Evolutionary conservation across 805 yeast species (phyloP).

Genomic region (Sugiyamaella boreocaroliniensis): DNA sequence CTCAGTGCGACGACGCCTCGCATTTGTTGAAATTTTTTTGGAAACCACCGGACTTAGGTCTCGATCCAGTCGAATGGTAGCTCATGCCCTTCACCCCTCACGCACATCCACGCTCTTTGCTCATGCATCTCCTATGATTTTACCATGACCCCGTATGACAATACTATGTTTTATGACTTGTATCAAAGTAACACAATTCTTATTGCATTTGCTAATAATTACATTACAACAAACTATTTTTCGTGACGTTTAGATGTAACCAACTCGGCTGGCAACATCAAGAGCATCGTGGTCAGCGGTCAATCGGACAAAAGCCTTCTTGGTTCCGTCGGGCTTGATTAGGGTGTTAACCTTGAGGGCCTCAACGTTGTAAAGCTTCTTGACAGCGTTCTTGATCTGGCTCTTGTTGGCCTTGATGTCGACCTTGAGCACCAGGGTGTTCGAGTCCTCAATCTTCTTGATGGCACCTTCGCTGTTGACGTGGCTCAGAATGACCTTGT

Average conservation of each 20-base stretch:
- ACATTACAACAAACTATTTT: slow-evolving; percentile 3
- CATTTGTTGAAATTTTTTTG: too few species aligned
- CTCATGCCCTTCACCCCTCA: too few species aligned
- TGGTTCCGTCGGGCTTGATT: slow-evolving; percentile 98
- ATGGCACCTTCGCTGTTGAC: slow-evolving; percentile 97
- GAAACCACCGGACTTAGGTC: too few species aligned
- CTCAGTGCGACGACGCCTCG: too few species aligned
- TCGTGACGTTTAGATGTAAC: slow-evolving; percentile 69
- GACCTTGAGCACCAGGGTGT: slow-evolving; percentile 98
- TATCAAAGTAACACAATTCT: background rate
- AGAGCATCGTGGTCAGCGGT: slow-evolving; percentile 99
- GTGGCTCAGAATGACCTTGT: slow-evolving; percentile 90
- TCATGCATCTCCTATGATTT: background rate
- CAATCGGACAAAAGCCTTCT: slow-evolving; percentile 98
- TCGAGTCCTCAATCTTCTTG: slow-evolving; percentile 99
- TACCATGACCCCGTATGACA: too few species aligned
- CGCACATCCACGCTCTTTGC: background rate
- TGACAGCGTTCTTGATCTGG: slow-evolving; percentile 97
- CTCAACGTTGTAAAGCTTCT: slow-evolving; percentile 96
- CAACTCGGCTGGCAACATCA: slow-evolving; percentile 99
- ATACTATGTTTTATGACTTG: background rate
- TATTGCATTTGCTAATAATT: slow-evolving; percentile 8
- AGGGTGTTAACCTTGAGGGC: slow-evolving; percentile 91
- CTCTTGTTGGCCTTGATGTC: slow-evolving; percentile 95
- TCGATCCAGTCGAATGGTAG: too few species aligned